Evolutionary conservation across 164 flowering plant species (phyloP), one percentile per base, ranked within the genome.

Genomic region (Stephania cephalantha): DNA sequence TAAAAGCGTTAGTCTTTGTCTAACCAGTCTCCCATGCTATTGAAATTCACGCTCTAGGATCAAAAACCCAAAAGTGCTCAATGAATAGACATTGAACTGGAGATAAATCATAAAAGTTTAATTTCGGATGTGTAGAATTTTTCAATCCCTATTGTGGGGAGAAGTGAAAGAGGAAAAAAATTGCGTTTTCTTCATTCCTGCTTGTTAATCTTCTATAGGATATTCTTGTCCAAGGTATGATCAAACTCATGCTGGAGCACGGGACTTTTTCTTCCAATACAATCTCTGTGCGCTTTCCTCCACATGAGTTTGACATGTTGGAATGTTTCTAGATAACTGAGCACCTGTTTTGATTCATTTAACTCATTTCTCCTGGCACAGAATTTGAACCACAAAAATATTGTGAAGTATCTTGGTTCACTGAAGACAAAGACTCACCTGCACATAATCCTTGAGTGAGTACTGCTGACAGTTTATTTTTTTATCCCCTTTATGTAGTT

Each of bases 381-480:
- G 99, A 96, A 90, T 75, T 77, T 96, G 82, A 96, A 96, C 84
- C 98, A 96, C 86, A 96, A 96, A 84, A 94, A 96, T 79, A 96
- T 96, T 80, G 99, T 96, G 79, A 96, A 96, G 75, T 96, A 96
- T 85, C 97, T 96, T 80, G 98, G 99, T 77, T 96, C 99, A 6
- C 84, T 83, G 67, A 96, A 94, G 87, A 92, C 98, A 72, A 92
- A 85, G 88, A 88, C 84, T 81, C 97, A 94, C 77, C 91, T 96
- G 77, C 94, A 91, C 85, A 96, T 96, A 66, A 89, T 96, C 81
- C 98, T 96, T 46, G 99, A 96, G 99, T 96, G 83, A 86, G 99
- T 80, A 30, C 46, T 18, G 69, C 63, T 71, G 5, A 52, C 12
- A 17, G 18, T 11, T 22, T 70, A 25, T 61, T 58, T 55, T 48